Percentiles rank a stretch among this genome's conserved stretches.
These are phyloP conservation scores for Albizia julibrissin DNA, from an alignment of 306 rosid genomes.

Conservation along the genomic window DNA sequence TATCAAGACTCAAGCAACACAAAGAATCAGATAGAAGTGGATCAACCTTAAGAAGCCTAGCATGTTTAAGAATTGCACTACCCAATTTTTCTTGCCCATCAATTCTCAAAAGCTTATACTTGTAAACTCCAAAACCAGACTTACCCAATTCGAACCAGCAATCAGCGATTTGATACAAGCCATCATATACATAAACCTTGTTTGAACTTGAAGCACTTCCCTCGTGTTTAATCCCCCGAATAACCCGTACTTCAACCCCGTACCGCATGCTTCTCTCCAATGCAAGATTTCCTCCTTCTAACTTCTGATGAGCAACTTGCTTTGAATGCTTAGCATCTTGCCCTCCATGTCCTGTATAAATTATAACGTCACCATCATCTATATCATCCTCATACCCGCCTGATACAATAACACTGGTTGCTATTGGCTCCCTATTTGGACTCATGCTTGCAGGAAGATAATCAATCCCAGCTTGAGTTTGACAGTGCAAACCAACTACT, in stretches of 20 bases:
- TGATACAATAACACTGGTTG: conserved; percentile 86
- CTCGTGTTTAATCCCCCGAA: conserved; percentile 67
- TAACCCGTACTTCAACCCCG: conserved; percentile 87
- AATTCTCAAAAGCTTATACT: conserved; percentile 72
- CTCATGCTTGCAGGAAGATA: conserved; percentile 78
- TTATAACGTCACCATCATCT: conserved; percentile 76
- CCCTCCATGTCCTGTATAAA: conserved; percentile 94
- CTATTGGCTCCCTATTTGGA: conserved; percentile 84
- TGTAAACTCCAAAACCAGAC: conserved; percentile 96
- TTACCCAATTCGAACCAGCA: conserved; percentile 91
- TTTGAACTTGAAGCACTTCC: conserved; percentile 50
- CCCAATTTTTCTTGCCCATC: conserved; percentile 93
- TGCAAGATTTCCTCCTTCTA: conserved; percentile 88
- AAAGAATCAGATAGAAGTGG: conserved; percentile 45
- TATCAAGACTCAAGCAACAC: conserved; percentile 68
- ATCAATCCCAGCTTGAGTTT: conserved; percentile 91
- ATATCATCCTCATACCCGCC: conserved; percentile 95
- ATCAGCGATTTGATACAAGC: conserved; percentile 67
- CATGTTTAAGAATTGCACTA: conserved; percentile 61
- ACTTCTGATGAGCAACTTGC: conserved; percentile 76
- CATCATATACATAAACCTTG: conserved; percentile 93
- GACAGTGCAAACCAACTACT: conserved; percentile 85
- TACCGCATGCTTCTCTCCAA: conserved; percentile 91
- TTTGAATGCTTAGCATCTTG: conserved; percentile 63
- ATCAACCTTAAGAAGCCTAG: conserved; percentile 47